A percentile compares a stretch with the other conserved stretches of the same genome.
These are phyloP conservation scores for Solanum okadae DNA, from an alignment of 257 asterid genomes.

Conservation along the genomic window DNA sequence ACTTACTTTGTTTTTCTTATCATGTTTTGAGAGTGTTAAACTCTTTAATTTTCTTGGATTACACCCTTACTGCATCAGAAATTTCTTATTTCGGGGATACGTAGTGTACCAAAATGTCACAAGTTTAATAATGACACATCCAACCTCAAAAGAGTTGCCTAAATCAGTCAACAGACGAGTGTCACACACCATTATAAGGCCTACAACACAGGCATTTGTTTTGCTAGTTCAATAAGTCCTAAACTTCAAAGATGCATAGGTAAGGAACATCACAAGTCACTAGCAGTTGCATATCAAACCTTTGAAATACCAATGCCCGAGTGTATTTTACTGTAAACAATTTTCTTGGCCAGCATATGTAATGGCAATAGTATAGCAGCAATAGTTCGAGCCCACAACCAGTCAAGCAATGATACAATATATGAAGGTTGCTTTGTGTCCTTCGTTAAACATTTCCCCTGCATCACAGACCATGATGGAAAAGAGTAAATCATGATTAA, in stretches of 20 bases:
- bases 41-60: background rate
- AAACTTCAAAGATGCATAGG: background rate
- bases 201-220: background rate
- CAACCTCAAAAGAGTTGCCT: background rate
- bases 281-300: slow-evolving; percentile 26
- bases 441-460: slow-evolving; percentile 81
- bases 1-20: background rate
- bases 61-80: background rate
- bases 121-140: background rate
- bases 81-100: background rate
- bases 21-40: background rate
- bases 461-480: slow-evolving; percentile 2
- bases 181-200: background rate
- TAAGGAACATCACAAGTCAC: background rate
- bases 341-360: slow-evolving; percentile 70
- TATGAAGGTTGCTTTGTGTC: slow-evolving; percentile 52
- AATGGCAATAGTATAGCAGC: slow-evolving; percentile 58
- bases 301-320: slow-evolving; percentile 71
- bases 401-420: slow-evolving; percentile 48
- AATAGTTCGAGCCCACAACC: slow-evolving; percentile 58
- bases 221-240: background rate
- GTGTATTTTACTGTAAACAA: slow-evolving; percentile 68
- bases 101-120: background rate
- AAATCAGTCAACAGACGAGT: background rate
- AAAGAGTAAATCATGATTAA: background rate